A percentile compares a stretch with the other conserved stretches of the same genome.
Evolutionary conservation across 495 filamentous ascomycete genomes (phyloP).

Genomic region (Endocarpon pusillum): DNA sequence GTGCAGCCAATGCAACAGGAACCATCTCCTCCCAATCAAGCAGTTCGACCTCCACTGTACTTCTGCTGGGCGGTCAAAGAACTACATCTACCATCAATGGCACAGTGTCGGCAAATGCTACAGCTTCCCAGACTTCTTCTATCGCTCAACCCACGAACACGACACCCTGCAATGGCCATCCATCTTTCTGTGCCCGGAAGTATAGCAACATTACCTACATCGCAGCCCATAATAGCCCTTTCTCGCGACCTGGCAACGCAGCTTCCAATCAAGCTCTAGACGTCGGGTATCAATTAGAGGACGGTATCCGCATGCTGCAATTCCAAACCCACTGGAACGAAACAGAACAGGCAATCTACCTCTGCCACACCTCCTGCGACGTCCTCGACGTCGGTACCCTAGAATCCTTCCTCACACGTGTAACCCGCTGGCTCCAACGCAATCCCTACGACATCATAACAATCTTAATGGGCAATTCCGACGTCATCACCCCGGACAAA

Average conservation of each 20-base stretch:
- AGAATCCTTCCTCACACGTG: conserved; percentile 49
- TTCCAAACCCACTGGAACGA: conserved; percentile 63
- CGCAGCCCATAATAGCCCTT: conserved; percentile 77
- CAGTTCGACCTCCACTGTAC: conserved; percentile 17
- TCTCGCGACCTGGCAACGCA: conserved; percentile 46
- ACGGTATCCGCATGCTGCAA: conserved; percentile 81
- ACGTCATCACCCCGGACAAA: conserved; percentile 41
- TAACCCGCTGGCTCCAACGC: conserved; percentile 52
- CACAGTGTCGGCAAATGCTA: conserved; percentile 25
- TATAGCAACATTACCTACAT: conserved; percentile 87
- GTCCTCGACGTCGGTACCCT: conserved; percentile 65
- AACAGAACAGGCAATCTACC: conserved; percentile 40
- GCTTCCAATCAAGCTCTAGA: conserved; percentile 60
- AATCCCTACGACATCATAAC: conserved; percentile 90
- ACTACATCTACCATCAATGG: conserved; percentile 24
- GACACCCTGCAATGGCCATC: conserved; percentile 68
- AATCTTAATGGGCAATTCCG: conserved; percentile 70
- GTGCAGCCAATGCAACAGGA: no score
- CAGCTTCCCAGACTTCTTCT: conserved; percentile 18
- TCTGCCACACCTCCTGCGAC: conserved; percentile 64
- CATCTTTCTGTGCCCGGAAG: conserved; percentile 63
- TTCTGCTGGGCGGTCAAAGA: conserved; percentile 20
- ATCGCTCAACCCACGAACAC: conserved; percentile 38
- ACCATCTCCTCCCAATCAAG: conserved; percentile 7
- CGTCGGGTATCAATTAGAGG: conserved; percentile 62